Base-by-base conservation (phyloP, 257 asterid genomes). In the Lithospermum erythrorhizon region DNA sequence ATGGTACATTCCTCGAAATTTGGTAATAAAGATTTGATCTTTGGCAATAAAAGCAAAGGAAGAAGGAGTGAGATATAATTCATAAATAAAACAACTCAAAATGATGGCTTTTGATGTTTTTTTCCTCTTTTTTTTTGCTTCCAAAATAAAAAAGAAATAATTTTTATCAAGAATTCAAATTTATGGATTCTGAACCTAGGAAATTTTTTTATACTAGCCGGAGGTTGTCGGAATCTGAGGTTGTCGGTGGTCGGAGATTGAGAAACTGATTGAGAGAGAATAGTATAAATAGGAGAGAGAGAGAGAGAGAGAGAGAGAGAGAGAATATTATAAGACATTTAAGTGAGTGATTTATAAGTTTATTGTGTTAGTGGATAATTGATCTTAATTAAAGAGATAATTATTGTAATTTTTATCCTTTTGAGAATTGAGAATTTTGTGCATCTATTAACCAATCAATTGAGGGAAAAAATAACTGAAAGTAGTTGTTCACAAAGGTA, bases 141-240 rank as follows among this genome's bases (percentile, higher is more conserved):
- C 2, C 16, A 21, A 55, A 55, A 21, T 17, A 24, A 55, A 7
- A 22, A 45, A 49, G 17, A 37, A 21, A 13, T 14, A 37, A 22
- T 10, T 35, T 15, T 10, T 53, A 1, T 27, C 24, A 13, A 16
- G 61, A 32, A 23, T 5, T 41, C 55, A 18, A 52, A n/a, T 27
- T 22, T n/a, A 6, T 68, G 70, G 73, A 70, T 64, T 75, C 63
- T 37, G 45, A 22, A 7, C 8, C 32, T 27, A 27, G 6, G 32
- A 27, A 6, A 27, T 10, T 19, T 53, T 25, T 48, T 32, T 64
- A 57, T 73, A 59, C 63, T 61, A 57, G 52, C 15, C 41, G 65
- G 60, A 2, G 18, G 10, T 7, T 19, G 29, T 17, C 80, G 75
- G 83, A 72, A 65, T 65, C 75, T 62, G 67, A 53, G 18, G 51